A percentile compares a stretch with the other conserved stretches of the same genome.
Evolutionary conservation across 768 basidiomycete species (phyloP).

Genomic region (Suillus brevipes): DNA sequence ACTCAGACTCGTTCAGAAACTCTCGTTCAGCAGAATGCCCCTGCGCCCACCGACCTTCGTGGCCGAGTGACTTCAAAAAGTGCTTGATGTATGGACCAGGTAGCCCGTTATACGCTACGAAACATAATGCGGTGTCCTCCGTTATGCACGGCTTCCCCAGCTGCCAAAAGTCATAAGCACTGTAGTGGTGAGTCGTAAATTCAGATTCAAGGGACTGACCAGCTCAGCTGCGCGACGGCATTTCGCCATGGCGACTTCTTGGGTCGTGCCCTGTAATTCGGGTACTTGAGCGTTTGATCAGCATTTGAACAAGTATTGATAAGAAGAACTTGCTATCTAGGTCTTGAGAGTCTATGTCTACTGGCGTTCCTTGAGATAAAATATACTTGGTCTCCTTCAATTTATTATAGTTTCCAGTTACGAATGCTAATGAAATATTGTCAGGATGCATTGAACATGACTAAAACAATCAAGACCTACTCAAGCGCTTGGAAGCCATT

Average conservation of each 20-base stretch:
- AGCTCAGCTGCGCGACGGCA: slow-evolving; percentile 82
- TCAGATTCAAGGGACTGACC: slow-evolving; percentile 38
- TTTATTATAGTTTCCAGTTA: slow-evolving; percentile 94
- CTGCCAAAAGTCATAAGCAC: slow-evolving; percentile 21
- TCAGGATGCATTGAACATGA: slow-evolving; percentile 12
- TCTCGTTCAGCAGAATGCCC: neutral
- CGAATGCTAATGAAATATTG: slow-evolving; percentile 64
- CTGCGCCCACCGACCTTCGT: slow-evolving; percentile 57
- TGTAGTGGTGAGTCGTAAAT: neutral
- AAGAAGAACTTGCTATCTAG: slow-evolving; percentile 65
- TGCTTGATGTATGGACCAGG: slow-evolving; percentile 98
- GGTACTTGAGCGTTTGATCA: slow-evolving; percentile 56
- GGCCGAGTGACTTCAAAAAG: slow-evolving; percentile 81
- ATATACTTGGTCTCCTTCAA: slow-evolving; percentile 86
- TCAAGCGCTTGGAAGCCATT: slow-evolving; percentile 28
- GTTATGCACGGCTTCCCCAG: slow-evolving; percentile 65
- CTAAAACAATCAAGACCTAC: slow-evolving; percentile 15
- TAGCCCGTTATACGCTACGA: slow-evolving; percentile 83
- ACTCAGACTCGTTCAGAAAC: slow-evolving; percentile 4
- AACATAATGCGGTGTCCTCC: slow-evolving; percentile 94
- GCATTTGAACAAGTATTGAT: neutral
- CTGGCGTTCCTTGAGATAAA: slow-evolving; percentile 60
- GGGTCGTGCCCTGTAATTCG: slow-evolving; percentile 91
- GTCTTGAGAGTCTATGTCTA: slow-evolving; percentile 75
- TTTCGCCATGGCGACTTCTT: slow-evolving; percentile 87